These are phyloP conservation scores for Thamnidium elegans DNA, from an alignment of 192 early-diverging fungal species.

Conservation along the genomic window DNA sequence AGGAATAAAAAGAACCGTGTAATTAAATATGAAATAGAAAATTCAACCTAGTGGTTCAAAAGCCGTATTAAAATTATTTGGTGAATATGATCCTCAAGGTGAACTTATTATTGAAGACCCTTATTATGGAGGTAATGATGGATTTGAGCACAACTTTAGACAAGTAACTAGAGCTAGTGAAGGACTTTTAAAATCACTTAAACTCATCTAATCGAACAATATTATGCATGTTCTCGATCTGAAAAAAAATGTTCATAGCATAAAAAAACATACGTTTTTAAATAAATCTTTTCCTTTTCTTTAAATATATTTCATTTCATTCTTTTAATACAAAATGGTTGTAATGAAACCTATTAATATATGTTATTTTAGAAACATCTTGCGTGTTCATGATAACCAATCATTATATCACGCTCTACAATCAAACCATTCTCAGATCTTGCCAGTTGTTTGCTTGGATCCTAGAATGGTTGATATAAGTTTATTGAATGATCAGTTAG, in stretches of 20 bases:
- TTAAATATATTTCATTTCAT: too few relatives aligned
- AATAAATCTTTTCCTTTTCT: too few relatives aligned
- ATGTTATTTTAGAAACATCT: conserved; percentile 22
- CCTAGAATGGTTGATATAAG: conserved; percentile 18
- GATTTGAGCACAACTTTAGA: conserved; percentile 75
- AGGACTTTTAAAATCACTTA: conserved; percentile 61
- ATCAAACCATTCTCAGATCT: not conserved
- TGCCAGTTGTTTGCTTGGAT: conserved; percentile 15
- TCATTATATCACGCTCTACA: conserved; percentile 10
- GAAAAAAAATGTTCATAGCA: too few relatives aligned
- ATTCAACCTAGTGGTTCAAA: conserved; percentile 28
- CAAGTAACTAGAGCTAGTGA: conserved; percentile 70
- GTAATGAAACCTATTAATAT: conserved; percentile 5
- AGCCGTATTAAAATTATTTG: conserved; percentile 65
- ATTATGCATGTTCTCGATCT: not conserved
- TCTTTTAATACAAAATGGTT: not conserved
- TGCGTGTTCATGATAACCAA: conserved; percentile 22
- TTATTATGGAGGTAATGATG: conserved; percentile 67
- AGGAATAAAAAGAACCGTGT: not conserved
- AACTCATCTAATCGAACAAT: conserved; percentile 10
- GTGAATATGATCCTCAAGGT: conserved; percentile 72
- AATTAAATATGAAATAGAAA: conserved; percentile 5
- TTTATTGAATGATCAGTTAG: not conserved
- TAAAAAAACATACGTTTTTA: too few relatives aligned
- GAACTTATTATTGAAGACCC: conserved; percentile 73